Evolutionary conservation across 2,329 filamentous ascomycete species (phyloP).

Genomic region (Colletotrichum sp.): DNA sequence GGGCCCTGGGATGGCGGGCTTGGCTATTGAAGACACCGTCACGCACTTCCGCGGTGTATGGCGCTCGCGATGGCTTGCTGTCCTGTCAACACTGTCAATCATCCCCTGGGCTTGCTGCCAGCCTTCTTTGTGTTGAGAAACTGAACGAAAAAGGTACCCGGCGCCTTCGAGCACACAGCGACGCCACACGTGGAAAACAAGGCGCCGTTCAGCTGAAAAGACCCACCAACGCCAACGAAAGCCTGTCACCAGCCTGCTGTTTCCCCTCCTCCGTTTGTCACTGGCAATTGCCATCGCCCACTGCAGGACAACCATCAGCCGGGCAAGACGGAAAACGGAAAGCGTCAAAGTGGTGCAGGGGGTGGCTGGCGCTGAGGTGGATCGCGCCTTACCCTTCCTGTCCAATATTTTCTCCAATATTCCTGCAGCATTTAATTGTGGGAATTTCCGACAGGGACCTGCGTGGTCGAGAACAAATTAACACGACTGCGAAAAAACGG

Average conservation of each 20-base stretch:
- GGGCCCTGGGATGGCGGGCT: neutral
- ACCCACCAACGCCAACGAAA: neutral
- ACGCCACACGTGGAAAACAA: neutral
- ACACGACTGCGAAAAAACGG: neutral
- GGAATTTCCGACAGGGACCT: neutral
- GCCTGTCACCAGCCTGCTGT: neutral
- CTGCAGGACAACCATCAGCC: neutral
- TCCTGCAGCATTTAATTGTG: constrained; percentile 7
- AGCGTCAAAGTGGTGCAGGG: constrained; percentile 9
- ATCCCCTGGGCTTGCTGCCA: neutral
- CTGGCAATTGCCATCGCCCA: neutral
- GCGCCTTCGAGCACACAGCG: neutral
- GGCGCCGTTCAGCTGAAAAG: neutral
- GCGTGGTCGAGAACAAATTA: neutral
- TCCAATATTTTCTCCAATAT: neutral
- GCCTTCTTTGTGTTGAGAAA: neutral
- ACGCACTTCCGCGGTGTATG: neutral
- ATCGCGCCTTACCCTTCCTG: neutral
- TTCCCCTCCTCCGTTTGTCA: neutral
- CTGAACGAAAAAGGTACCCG: neutral
- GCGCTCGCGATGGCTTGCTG: neutral
- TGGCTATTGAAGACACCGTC: constrained; percentile 1
- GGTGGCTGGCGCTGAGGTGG: constrained; percentile 8
- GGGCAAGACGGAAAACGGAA: neutral
- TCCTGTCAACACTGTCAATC: neutral